These are phyloP conservation scores for Euphorbia peplus DNA, from an alignment of 345 rosid species.

Conservation along the genomic window DNA sequence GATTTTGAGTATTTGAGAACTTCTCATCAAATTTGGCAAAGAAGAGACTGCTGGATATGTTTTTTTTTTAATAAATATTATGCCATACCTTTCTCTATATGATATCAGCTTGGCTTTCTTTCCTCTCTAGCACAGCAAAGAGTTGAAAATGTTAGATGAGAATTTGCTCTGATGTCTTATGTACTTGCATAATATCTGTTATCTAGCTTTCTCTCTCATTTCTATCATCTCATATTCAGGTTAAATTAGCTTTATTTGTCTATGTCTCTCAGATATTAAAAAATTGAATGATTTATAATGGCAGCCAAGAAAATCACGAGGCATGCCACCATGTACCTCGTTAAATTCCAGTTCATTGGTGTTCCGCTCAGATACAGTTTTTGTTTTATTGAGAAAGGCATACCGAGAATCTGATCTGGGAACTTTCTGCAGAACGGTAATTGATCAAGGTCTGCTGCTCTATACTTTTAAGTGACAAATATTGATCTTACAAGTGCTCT, in stretches of 20 bases:
- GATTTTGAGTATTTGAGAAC: not conserved
- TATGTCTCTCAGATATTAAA: not conserved
- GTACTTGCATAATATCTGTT: not conserved
- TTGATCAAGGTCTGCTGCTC: conserved; percentile 17
- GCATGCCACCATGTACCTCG: conserved; percentile 37
- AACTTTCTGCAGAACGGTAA: conserved; percentile 60
- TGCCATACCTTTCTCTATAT: no score
- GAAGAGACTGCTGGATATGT: not conserved
- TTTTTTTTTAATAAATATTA: no score
- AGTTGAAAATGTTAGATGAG: not conserved
- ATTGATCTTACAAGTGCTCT: conserved; percentile 4
- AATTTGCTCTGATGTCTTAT: not conserved
- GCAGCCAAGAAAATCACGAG: conserved; percentile 70
- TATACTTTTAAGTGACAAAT: conserved; percentile 14
- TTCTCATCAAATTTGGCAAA: not conserved
- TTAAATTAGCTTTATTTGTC: not conserved
- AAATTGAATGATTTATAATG: conserved; percentile 16
- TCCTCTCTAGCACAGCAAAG: no score
- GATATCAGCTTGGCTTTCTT: no score
- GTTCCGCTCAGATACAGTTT: conserved; percentile 59
- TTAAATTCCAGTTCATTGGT: conserved; percentile 49
- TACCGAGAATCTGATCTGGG: conserved; percentile 58
- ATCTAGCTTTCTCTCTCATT: conserved; percentile 2
- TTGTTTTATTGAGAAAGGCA: conserved; percentile 65
- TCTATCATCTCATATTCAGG: not conserved